These are phyloP conservation scores for Biancaea sappan DNA, from an alignment of 306 rosid species.

Conservation along the genomic window DNA sequence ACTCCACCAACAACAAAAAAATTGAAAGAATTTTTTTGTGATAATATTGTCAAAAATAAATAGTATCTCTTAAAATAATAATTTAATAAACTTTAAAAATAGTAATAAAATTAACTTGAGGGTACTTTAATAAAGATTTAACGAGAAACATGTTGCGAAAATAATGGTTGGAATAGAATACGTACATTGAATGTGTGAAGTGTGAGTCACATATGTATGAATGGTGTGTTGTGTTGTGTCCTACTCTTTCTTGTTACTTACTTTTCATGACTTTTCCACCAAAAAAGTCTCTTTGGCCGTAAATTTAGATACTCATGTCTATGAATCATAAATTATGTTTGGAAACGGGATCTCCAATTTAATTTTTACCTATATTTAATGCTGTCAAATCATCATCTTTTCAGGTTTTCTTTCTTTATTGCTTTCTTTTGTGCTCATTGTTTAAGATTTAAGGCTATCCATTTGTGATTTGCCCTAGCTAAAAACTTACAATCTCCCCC, in stretches of 20 bases:
- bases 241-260: neutral
- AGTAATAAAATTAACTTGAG: too few species aligned
- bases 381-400: constrained; percentile 33
- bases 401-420: neutral
- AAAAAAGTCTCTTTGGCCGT: constrained; percentile 15
- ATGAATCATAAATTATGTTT: neutral
- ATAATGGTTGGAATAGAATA: neutral
- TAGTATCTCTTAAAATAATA: too few species aligned
- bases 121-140: neutral
- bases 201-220: neutral
- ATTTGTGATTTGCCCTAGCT: too few species aligned
- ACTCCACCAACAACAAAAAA: too few species aligned
- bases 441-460: too few species aligned
- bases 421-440: too few species aligned
- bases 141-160: neutral
- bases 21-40: too few species aligned
- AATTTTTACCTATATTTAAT: constrained; percentile 1
- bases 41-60: too few species aligned
- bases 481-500: too few species aligned
- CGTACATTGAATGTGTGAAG: neutral
- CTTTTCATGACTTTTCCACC: neutral
- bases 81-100: too few species aligned
- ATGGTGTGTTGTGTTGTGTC: neutral
- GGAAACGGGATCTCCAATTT: neutral
- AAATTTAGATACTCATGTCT: neutral